These are phyloP conservation scores for Paecilomyces sp. DNA, from an alignment of 2,329 filamentous ascomycete species.

Conservation along the genomic window DNA sequence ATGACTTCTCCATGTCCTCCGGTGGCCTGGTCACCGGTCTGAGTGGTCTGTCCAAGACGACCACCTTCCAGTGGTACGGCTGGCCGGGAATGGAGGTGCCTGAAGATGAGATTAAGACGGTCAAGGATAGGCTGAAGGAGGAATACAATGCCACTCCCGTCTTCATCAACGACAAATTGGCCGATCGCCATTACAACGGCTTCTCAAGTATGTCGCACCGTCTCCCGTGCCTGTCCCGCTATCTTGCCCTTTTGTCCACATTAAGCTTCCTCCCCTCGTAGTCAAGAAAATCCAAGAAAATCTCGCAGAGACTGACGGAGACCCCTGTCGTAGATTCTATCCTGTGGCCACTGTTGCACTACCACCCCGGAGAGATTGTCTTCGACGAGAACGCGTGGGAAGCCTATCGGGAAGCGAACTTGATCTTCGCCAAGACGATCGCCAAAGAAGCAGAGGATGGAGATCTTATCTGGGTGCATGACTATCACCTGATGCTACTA, in stretches of 20 bases:
- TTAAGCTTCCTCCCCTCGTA: not conserved
- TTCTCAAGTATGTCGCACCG: slow-evolving; percentile 66
- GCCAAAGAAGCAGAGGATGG: slow-evolving; percentile 83
- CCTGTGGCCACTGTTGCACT: slow-evolving; percentile 97
- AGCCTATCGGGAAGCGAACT: slow-evolving; percentile 88
- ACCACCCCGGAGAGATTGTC: slow-evolving; percentile 95
- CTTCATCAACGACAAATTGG: slow-evolving; percentile 82
- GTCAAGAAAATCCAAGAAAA: not conserved
- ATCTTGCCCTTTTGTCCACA: not conserved
- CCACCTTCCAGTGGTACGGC: slow-evolving; percentile 91
- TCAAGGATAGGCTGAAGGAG: slow-evolving; percentile 69
- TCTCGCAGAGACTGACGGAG: not conserved
- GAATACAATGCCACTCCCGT: slow-evolving; percentile 82
- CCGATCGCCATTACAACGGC: slow-evolving; percentile 90
- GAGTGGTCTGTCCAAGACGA: slow-evolving; percentile 79
- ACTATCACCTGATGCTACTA: slow-evolving; percentile 96
- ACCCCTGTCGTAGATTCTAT: slow-evolving; percentile 65
- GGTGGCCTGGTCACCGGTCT: slow-evolving; percentile 86
- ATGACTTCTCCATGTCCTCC: slow-evolving; percentile 88
- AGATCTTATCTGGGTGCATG: slow-evolving; percentile 95
- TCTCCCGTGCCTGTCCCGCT: not conserved
- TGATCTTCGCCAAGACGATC: slow-evolving; percentile 82
- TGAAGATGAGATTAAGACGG: slow-evolving; percentile 63
- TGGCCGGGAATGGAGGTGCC: slow-evolving; percentile 90
- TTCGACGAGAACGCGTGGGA: slow-evolving; percentile 94